Conservation (phyloP, 2,329 filamentous ascomycete species). For the Pyricularia sp. region DNA sequence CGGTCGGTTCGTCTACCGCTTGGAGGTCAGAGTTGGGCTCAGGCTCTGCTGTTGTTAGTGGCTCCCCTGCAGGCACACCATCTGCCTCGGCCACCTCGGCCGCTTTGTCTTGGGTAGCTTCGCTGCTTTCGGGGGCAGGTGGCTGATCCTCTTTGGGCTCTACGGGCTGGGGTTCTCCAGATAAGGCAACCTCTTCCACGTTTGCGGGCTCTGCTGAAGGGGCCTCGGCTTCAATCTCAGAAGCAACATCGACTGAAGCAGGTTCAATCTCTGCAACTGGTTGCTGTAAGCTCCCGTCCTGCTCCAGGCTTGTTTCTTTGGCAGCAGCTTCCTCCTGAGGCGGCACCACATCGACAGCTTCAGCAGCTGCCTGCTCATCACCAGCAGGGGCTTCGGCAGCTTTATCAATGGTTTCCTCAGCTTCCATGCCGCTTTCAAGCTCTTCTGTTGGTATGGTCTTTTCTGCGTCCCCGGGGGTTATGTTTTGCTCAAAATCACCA, state of each 20-base stretch:
- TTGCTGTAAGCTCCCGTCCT: not conserved
- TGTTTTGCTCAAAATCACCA: not conserved
- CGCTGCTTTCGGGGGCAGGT: conserved; percentile 7
- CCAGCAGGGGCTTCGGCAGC: not conserved
- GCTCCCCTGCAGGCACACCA: not conserved
- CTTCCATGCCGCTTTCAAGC: not conserved
- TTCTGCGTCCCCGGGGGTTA: not conserved
- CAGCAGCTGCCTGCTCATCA: not conserved
- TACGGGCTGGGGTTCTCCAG: conserved; percentile 7
- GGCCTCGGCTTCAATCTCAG: not conserved
- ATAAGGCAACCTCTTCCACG: conserved; percentile 8
- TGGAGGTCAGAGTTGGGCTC: not conserved
- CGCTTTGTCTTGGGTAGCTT: not conserved
- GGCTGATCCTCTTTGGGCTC: conserved; percentile 1
- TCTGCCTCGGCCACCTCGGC: not conserved
- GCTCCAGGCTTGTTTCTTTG: conserved; percentile 4
- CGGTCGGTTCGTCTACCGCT: not conserved
- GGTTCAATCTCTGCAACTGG: not conserved
- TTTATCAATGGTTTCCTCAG: not conserved
- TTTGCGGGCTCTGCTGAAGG: conserved; percentile 3
- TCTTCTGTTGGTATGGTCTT: not conserved
- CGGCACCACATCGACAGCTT: not conserved
- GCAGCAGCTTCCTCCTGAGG: conserved; percentile 9
- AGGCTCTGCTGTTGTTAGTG: not conserved
- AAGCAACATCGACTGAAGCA: conserved; percentile 1